These are phyloP conservation scores for Porogramme epimiltina DNA, from an alignment of 1,284 basidiomycete species.

Conservation along the genomic window DNA sequence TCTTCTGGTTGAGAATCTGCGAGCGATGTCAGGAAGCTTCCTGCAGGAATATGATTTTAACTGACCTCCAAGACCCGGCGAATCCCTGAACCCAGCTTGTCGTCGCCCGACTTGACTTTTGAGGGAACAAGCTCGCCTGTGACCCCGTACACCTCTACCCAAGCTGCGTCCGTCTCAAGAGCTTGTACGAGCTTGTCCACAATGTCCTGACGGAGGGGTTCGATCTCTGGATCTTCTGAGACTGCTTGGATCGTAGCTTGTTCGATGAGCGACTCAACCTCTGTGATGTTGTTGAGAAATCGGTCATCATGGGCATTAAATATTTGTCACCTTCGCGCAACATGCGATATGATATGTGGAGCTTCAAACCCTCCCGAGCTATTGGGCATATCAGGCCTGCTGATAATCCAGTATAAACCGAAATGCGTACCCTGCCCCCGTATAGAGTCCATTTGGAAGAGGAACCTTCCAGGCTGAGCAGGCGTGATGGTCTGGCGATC, in stretches of 20 bases:
- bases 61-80: constrained; percentile 32
- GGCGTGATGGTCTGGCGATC: constrained; percentile 76
- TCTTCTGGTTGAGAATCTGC: constrained; percentile 45
- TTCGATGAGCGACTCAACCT: constrained; percentile 63
- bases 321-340: constrained; percentile 64
- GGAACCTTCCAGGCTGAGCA: constrained; percentile 65
- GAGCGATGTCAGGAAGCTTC: background rate
- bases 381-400: background rate
- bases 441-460: constrained; percentile 69
- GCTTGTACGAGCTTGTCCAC: constrained; percentile 54
- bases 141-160: constrained; percentile 67
- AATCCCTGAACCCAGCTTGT: constrained; percentile 40
- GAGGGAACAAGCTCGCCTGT: constrained; percentile 71
- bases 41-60: background rate
- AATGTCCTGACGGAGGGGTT: constrained; percentile 40
- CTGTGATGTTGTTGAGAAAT: constrained; percentile 34
- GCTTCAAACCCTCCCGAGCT: constrained; percentile 64
- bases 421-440: constrained; percentile 54
- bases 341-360: constrained; percentile 71
- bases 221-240: constrained; percentile 30
- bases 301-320: background rate
- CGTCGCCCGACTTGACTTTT: constrained; percentile 35
- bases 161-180: constrained; percentile 60
- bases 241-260: constrained; percentile 47
- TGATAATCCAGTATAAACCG: background rate